Conservation (phyloP, 2,329 filamentous ascomycete genomes). For the Fusarium cyanostomum region DNA sequence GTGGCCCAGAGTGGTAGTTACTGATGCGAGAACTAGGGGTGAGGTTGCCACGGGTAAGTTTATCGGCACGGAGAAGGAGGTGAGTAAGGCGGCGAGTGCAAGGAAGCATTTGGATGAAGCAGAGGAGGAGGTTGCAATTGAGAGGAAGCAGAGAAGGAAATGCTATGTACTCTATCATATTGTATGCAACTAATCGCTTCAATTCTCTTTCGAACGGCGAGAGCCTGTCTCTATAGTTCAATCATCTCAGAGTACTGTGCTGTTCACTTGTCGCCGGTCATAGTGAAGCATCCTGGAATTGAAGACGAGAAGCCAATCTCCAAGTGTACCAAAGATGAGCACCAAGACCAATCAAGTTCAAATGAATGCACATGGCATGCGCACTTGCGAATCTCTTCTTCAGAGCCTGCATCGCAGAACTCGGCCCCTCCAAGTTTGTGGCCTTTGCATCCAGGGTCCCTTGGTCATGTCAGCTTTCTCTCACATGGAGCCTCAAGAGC, state of each 20-base stretch:
- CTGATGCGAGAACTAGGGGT: conserved; percentile 15
- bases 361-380: conserved; percentile 55
- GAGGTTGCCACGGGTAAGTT: conserved; percentile 50
- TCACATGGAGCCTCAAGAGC: no score
- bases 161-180: no score
- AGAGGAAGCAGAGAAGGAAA: no score
- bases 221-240: no score
- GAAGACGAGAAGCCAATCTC: conserved; percentile 38
- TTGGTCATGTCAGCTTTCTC: conserved; percentile 8
- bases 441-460: conserved; percentile 21
- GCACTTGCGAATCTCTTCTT: conserved; percentile 47
- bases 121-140: conserved; percentile 46
- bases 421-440: conserved; percentile 14
- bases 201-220: no score
- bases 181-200: no score
- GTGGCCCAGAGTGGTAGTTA: conserved; percentile 60
- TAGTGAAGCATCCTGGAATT: conserved; percentile 10
- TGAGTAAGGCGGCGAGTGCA: conserved; percentile 61
- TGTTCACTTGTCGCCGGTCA: not conserved
- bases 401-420: conserved; percentile 21
- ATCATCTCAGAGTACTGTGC: no score
- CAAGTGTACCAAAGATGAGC: conserved; percentile 46
- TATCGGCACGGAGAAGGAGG: conserved; percentile 69
- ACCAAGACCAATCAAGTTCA: conserved; percentile 51
- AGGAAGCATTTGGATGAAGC: conserved; percentile 63